These are phyloP conservation scores for Alternaria novae-zelandiae DNA, from an alignment of 2,329 filamentous ascomycete genomes.

Conservation along the genomic window DNA sequence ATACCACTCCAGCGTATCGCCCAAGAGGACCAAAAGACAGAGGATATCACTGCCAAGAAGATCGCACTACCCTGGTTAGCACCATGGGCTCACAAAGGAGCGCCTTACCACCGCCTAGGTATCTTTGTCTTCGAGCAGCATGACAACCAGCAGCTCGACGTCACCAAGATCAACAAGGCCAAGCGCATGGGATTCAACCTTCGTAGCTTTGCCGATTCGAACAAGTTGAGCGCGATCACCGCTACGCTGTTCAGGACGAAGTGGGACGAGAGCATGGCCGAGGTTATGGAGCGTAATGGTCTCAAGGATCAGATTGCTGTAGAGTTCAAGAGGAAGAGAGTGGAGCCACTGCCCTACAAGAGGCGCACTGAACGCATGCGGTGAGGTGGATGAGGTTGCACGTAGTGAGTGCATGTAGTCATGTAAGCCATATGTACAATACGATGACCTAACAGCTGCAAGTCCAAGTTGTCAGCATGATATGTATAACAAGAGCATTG, in stretches of 20 bases:
- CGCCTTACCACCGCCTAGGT: conserved; percentile 86
- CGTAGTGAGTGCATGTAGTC: conserved; percentile 11
- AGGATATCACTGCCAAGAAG: conserved; percentile 59
- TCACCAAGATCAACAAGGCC: conserved; percentile 75
- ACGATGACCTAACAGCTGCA: background rate
- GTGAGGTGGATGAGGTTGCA: conserved; percentile 26
- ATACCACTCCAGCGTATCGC: conserved; percentile 42
- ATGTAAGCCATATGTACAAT: conserved; percentile 13
- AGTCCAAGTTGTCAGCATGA: background rate
- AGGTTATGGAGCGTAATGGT: conserved; percentile 81
- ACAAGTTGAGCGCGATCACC: conserved; percentile 74
- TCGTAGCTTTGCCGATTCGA: conserved; percentile 74
- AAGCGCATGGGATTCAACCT: conserved; percentile 74
- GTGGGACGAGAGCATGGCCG: conserved; percentile 89
- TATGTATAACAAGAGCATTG: background rate
- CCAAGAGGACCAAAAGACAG: conserved; percentile 48
- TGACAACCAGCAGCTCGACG: conserved; percentile 52
- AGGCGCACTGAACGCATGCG: conserved; percentile 60
- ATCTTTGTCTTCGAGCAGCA: conserved; percentile 85
- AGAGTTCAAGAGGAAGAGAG: conserved; percentile 82
- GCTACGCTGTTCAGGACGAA: conserved; percentile 85
- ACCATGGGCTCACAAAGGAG: conserved; percentile 86
- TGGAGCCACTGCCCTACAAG: conserved; percentile 71
- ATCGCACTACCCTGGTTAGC: conserved; percentile 82
- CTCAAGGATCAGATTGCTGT: conserved; percentile 75